Evolutionary conservation across 176 grass and related monocot species (phyloP).

Genomic region (Aegilops speltoides): DNA sequence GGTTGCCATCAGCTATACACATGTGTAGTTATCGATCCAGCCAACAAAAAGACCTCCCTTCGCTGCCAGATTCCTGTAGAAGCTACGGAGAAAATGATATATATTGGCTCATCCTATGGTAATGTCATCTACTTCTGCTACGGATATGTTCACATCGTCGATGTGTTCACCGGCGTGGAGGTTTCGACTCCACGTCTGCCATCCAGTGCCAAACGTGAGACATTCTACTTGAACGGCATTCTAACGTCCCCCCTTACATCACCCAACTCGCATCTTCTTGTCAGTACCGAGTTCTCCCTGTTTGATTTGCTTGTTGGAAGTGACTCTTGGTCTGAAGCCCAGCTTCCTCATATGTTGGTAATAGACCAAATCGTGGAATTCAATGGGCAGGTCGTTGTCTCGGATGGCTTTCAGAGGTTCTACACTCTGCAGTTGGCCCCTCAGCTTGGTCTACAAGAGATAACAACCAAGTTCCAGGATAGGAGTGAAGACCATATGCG

Average conservation of each 20-base stretch:
- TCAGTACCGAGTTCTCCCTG: too few species aligned
- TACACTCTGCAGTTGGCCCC: neutral
- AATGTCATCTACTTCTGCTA: neutral
- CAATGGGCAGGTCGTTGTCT: too few species aligned
- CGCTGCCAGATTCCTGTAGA: neutral
- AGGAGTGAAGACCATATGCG: too few species aligned
- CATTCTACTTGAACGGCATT: too few species aligned
- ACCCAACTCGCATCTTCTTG: too few species aligned
- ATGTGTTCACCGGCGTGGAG: conserved; percentile 40
- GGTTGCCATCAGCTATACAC: neutral
- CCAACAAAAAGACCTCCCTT: neutral
- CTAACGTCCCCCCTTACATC: too few species aligned
- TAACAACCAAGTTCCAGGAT: neutral
- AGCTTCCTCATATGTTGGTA: too few species aligned
- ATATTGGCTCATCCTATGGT: neutral
- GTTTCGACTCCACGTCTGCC: conserved; percentile 26
- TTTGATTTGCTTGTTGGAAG: too few species aligned
- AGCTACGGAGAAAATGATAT: neutral
- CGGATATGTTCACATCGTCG: neutral
- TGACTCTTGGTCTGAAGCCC: too few species aligned
- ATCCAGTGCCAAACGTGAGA: neutral
- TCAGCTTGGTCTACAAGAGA: neutral
- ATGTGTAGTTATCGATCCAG: conserved; percentile 3
- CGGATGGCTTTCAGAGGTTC: neutral
- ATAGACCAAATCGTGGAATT: too few species aligned